Base-by-base conservation (phyloP, 2,329 filamentous ascomycete species). In the Didymella exigua region DNA sequence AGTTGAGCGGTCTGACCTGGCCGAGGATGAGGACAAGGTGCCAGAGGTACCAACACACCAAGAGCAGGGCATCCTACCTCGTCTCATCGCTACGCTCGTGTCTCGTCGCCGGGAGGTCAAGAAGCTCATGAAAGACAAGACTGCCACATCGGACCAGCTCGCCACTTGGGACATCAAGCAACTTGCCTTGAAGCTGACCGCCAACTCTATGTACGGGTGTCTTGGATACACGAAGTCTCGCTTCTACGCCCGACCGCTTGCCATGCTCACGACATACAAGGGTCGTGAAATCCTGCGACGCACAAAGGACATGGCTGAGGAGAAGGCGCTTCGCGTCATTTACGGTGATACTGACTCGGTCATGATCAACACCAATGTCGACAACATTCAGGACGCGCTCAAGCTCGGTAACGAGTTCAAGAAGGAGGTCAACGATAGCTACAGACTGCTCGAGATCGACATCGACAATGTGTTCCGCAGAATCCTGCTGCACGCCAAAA, bases 121-220 rank as follows among this genome's bases (percentile, higher is more conserved):
- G 80, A 90, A 88, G 62, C 81, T 98, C 51, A 99, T 99, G 96
- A 99, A 98, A 76, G 88, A 91, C 74, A 96, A 93, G 74, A 86
- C 81, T 54, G 93, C 93, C 3, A 96, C 91, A 0, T 72, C 88
- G 0, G 93, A 98, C 69, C 84, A 99, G 74, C 84, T 96, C 51
- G 89, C 92, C 3, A 92, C 93, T 0, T 99, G 93, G 93, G 95
- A 99, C 64, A 98, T 97, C 71, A 98, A 96, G 78, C 95, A 99
- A 76, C 82, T 96, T 74, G 96, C 95, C 24, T 79, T 99, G 69
- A 99, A 99, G 78, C 85, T 99, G 47, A 99, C 96, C 37, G 95
- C 95, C 70, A 99, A 99, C 79, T 98, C 93, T 63, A 99, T 99
- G 96, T 99, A 99, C 75, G 95, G 95, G 65, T 99, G 95, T 83